Conservation (phyloP, 768 basidiomycete genomes). For the Leucosporidium creatinivorum region DNA sequence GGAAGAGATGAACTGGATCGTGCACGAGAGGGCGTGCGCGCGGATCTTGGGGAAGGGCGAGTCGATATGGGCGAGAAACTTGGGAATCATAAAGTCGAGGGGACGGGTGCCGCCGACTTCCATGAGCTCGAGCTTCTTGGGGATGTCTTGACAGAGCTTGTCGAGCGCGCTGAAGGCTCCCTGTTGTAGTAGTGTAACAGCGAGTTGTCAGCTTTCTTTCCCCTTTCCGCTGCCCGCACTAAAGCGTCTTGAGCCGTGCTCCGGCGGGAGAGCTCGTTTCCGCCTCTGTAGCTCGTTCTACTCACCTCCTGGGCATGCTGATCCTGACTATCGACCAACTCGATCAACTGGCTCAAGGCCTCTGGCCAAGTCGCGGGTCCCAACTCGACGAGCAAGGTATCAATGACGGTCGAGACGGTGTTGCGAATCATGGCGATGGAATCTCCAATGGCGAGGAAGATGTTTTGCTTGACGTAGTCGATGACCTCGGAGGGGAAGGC, state of each 20-base stretch:
- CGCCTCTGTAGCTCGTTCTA: too few species aligned
- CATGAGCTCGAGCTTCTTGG: constrained; percentile 78
- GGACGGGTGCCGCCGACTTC: constrained; percentile 88
- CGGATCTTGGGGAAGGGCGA: constrained; percentile 84
- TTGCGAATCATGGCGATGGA: constrained; percentile 79
- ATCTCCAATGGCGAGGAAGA: constrained; percentile 70
- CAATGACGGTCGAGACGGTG: constrained; percentile 87
- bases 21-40: constrained; percentile 82
- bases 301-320: constrained; percentile 76
- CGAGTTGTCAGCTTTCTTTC: background rate
- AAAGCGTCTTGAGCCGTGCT: background rate
- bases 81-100: constrained; percentile 92
- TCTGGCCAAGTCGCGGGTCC: constrained; percentile 94
- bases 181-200: constrained; percentile 44
- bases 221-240: background rate
- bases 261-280: too few species aligned
- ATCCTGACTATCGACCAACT: constrained; percentile 68
- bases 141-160: constrained; percentile 95
- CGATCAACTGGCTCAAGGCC: constrained; percentile 76
- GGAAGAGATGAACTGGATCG: constrained; percentile 79
- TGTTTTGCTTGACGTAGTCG: constrained; percentile 59
- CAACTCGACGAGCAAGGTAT: constrained; percentile 74
- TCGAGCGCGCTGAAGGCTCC: constrained; percentile 88
- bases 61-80: constrained; percentile 80
- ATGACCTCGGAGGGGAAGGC: constrained; percentile 57